Evolutionary conservation across 306 rosid genomes (phyloP), one percentile per base, ranked within the genome.

Genomic region (Morella rubra): DNA sequence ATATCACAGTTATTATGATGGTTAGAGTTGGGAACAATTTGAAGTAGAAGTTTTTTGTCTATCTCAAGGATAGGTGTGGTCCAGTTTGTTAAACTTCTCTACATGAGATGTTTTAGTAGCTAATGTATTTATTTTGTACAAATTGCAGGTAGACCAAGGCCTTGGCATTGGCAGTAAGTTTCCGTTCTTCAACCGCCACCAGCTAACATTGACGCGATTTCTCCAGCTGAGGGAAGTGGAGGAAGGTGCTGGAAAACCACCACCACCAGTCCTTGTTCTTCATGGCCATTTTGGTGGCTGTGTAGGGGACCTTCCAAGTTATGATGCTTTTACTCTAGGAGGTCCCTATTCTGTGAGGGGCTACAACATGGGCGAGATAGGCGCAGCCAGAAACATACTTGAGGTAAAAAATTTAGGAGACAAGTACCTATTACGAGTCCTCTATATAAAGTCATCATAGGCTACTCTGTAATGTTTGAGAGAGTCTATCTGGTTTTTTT

Each of bases 341-440:
- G 99, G 99, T 5, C 99, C 99, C 73, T 95, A 95, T 79, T 95
- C 99, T 42, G 99, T 95, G 37, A 89, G 99, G 83, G 99, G 99
- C 72, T 95, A 95, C 83, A 89, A 86, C 84, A 92, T 95, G 99
- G 99, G 99, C 50, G 97, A 95, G 87, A 81, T 95, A 55, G 99
- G 98, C 1, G 96, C 97, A 4, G 92, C 97, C 7, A 86, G 99
- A 90, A 88, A 92, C 80, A 92, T 92, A 82, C 86, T 95, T 9
- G 99, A 95, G 99, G 99, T 95, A 86, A 64, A 81, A 69, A 75
- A 32, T 52, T 44, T 47, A 47, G 27, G 37, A 73, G 7, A 59
- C 76, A 49, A 71, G 47, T 51, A 40, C 8, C 56, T 75, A 75
- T 60, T 8, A 44, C 13, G 8, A 18, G 16, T 53, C 44, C 8